Conservation (phyloP, 495 filamentous ascomycete species). For the Tirmania nivea region DNA sequence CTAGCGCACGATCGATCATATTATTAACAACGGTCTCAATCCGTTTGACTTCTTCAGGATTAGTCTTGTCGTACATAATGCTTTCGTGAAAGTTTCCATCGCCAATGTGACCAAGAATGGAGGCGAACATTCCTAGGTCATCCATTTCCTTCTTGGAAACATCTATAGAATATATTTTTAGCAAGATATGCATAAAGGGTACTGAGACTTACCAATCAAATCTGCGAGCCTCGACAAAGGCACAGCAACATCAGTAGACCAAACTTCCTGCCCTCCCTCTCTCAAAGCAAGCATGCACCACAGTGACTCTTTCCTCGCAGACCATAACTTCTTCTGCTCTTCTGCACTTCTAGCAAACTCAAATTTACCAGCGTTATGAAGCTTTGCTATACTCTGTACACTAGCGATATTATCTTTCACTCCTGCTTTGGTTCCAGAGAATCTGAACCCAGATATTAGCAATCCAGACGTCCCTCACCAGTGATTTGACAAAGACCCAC, state of each 20-base stretch:
- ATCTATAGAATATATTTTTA: conserved; percentile 26
- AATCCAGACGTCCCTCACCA: no score
- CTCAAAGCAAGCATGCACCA: conserved; percentile 45
- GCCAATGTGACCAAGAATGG: conserved; percentile 65
- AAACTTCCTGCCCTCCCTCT: conserved; percentile 30
- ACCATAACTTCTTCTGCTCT: conserved; percentile 66
- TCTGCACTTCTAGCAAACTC: conserved; percentile 50
- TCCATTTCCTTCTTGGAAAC: conserved; percentile 77
- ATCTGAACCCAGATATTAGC: not conserved
- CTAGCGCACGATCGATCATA: conserved; percentile 70
- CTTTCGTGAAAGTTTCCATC: conserved; percentile 86
- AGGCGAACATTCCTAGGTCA: conserved; percentile 61
- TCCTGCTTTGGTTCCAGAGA: conserved; percentile 37
- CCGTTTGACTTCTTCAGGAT: conserved; percentile 42
- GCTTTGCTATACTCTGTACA: conserved; percentile 44
- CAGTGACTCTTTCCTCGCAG: conserved; percentile 64
- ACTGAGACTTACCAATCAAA: conserved; percentile 39
- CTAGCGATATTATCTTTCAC: conserved; percentile 68
- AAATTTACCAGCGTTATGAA: conserved; percentile 41
- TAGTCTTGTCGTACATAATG: conserved; percentile 56
- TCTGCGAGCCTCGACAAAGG: conserved; percentile 70
- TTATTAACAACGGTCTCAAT: conserved; percentile 64
- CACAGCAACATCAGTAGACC: conserved; percentile 72
- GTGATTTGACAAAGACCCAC: no score
- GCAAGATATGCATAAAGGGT: not conserved